Conservation (phyloP, 345 rosid genomes). For the Linum trigynum region DNA sequence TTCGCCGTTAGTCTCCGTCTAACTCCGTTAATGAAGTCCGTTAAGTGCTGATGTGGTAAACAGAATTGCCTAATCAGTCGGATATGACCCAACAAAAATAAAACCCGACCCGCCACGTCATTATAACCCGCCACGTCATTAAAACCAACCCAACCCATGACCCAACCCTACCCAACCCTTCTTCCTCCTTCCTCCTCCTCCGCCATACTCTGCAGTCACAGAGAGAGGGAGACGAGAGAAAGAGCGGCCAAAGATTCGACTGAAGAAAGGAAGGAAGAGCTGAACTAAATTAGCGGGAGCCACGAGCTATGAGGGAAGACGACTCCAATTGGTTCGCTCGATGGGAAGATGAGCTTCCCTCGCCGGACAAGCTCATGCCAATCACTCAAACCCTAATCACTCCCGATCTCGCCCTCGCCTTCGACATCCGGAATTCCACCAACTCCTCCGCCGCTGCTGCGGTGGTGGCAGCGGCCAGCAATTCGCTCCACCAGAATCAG, state of each 20-base stretch:
- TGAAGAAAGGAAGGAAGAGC: no score
- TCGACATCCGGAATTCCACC: slow-evolving; percentile 42
- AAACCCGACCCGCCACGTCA: no score
- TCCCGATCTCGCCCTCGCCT: slow-evolving; percentile 89
- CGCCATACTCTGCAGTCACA: not conserved
- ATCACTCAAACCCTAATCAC: slow-evolving; percentile 83
- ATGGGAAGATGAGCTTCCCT: slow-evolving; percentile 88
- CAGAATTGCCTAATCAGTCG: no score
- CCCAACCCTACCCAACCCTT: no score
- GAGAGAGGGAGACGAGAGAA: not conserved
- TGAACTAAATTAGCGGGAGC: not conserved
- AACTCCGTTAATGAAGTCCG: no score
- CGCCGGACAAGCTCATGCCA: slow-evolving; percentile 85
- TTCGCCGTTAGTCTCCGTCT: no score
- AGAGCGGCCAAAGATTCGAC: no score
- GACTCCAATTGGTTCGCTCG: slow-evolving; percentile 70
- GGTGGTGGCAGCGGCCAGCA: slow-evolving; percentile 10
- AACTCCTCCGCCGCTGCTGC: slow-evolving; percentile 6
- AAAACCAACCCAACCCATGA: no score
- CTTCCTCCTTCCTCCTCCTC: not conserved
- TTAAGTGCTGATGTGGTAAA: no score
- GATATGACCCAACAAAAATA: no score
- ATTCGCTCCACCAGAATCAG: no score
- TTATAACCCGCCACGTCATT: no score
- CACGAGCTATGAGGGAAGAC: slow-evolving; percentile 67